Evolutionary conservation across 106 monocot genomes (phyloP), one percentile per base, ranked within the genome.

Genomic region (Acorus calamus): DNA sequence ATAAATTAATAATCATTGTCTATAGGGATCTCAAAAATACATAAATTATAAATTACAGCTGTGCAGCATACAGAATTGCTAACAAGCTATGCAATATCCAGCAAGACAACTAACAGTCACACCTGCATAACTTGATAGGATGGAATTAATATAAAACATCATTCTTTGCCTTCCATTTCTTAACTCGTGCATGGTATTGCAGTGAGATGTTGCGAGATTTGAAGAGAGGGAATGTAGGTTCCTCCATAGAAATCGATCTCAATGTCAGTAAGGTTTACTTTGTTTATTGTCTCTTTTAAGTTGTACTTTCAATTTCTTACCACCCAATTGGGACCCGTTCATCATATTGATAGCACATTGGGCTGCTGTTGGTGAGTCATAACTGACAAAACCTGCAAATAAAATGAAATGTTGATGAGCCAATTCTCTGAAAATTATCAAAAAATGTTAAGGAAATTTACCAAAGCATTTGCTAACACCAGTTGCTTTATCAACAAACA

Each of bases 381-480:
- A 94, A 82, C 94, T 94, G 65, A 94, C 90, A 73, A 94, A 94
- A 70, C 94, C 94, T 94, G 80, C 51, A 82, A 46, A 63, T 3
- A 59, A 49, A 2, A 52, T 41, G 54, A 56, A 48, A 57, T 2
- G 9, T 4, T 42, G 2, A 42, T 5, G 2, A 12, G 5, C 41
- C 28, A 28, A 10, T n/a, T 6, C 7, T 3, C 12, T 66, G 42
- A 44, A 10, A 67, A 55, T 6, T 11, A 3, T 53, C 7, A 41
- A 42, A 46, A 8, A 49, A 49, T 8, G 52, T 43, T 60, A 7
- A 47, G 42, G 11, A 45, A 41, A 46, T 61, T 81, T 87, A 96
- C 96, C 96, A 70, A 96, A 96, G 64, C 96, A 96, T 87, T 96
- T 96, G 64, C 96, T 96, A 52, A 85, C 73, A 55, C 96, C 91